These are phyloP conservation scores for Begonia loranthoides DNA, from an alignment of 306 rosid species.

Conservation along the genomic window DNA sequence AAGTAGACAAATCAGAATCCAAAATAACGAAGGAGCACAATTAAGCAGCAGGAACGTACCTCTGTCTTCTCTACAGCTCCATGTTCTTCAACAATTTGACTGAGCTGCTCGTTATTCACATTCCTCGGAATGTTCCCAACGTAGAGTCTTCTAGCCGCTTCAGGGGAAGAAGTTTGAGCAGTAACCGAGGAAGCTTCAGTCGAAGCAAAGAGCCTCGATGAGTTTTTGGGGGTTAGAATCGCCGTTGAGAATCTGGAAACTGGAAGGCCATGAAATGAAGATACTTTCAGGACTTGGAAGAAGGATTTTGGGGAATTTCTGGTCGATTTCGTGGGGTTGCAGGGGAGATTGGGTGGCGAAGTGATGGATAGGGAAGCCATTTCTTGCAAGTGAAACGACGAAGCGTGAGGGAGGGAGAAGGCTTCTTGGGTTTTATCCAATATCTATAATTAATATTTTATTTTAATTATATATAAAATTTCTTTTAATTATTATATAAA, in stretches of 20 bases:
- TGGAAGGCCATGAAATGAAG: conserved; percentile 17
- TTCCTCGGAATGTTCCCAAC: conserved; percentile 83
- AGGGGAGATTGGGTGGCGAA: conserved; percentile 32
- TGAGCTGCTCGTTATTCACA: conserved; percentile 47
- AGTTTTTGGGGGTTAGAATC: conserved; percentile 6
- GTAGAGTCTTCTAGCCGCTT: conserved; percentile 54
- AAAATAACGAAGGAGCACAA: too few species aligned
- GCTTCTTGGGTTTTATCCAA: background rate
- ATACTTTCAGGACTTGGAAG: conserved; percentile 14
- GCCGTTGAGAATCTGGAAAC: conserved; percentile 14
- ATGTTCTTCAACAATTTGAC: conserved; percentile 57
- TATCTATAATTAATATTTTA: too few species aligned
- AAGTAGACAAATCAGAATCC: too few species aligned
- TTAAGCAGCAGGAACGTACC: conserved; percentile 21
- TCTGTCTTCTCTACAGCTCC: conserved; percentile 80
- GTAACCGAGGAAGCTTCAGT: conserved; percentile 38
- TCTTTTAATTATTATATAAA: too few species aligned
- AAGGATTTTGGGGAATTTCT: conserved; percentile 19
- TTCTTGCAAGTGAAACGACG: background rate
- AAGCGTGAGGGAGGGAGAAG: background rate
- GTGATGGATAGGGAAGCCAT: conserved; percentile 51
- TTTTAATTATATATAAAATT: too few species aligned
- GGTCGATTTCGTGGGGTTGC: conserved; percentile 20
- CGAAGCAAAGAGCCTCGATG: conserved; percentile 30
- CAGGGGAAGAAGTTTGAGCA: conserved; percentile 21